Conservation (phyloP, 2,329 filamentous ascomycete genomes). For the Drechslerella stenobrocha region DNA sequence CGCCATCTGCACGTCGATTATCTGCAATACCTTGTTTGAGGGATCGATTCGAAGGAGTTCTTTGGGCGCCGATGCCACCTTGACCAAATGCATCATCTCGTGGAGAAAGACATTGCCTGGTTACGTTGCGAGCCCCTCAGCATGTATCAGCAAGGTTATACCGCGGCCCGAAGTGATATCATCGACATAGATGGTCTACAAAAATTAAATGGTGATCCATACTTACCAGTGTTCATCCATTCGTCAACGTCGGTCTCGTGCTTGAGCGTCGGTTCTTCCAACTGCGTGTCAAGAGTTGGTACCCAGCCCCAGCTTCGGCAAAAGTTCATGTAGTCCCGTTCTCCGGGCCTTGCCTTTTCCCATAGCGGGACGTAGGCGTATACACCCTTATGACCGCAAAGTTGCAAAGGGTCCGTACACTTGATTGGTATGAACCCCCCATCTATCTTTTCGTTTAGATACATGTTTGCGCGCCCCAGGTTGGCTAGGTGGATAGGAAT, state of each 20-base stretch:
- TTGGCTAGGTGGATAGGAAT: not conserved
- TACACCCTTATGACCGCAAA: too few species aligned
- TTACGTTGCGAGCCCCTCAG: too few species aligned
- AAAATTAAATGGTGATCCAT: not conserved
- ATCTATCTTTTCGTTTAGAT: not conserved
- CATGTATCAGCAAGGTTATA: not conserved
- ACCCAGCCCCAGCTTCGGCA: not conserved
- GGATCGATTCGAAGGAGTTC: not conserved
- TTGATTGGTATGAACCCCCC: not conserved
- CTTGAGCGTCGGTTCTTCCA: not conserved
- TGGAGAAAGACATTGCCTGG: slow-evolving; percentile 4
- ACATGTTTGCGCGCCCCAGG: not conserved
- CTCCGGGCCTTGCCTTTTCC: too few species aligned
- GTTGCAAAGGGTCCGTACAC: too few species aligned
- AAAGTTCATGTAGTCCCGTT: slow-evolving; percentile 3
- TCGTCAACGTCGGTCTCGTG: not conserved
- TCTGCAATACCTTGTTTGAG: not conserved
- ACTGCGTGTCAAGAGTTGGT: not conserved
- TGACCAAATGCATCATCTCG: slow-evolving; percentile 5
- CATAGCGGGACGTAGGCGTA: too few species aligned
- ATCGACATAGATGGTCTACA: too few species aligned
- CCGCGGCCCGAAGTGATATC: too few species aligned
- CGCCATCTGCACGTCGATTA: not conserved
- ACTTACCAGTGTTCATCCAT: slow-evolving; percentile 11
- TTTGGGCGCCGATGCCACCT: not conserved